A percentile compares a stretch with the other conserved stretches of the same genome.
phyloP scores from a whole-genome alignment of 2,329 filamentous ascomycete species.

The Blumeriella jaapii region DNA sequence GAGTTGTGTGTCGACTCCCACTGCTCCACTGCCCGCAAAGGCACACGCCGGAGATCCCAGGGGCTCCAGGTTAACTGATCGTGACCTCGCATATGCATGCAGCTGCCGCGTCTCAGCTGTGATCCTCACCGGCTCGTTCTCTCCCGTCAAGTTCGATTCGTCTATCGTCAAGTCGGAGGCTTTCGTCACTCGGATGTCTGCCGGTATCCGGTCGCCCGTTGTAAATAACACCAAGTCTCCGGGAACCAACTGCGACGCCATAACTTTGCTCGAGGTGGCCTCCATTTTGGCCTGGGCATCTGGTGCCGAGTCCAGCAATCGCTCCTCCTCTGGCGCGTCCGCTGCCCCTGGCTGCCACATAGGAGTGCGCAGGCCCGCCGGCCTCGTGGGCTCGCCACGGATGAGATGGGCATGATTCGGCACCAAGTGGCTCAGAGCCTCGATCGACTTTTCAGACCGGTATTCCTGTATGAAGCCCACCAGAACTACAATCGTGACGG shows the following conservation, averaged over 20 bases:
- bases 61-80: conserved; percentile 22
- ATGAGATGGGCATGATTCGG: conserved; percentile 96
- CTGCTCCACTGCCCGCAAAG: conserved; percentile 44
- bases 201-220: conserved; percentile 91
- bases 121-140: conserved; percentile 86
- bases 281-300: conserved; percentile 50
- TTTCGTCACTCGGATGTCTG: conserved; percentile 87
- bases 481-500: conserved; percentile 91
- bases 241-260: conserved; percentile 76
- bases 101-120: conserved; percentile 47
- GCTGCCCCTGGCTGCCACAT: conserved; percentile 37
- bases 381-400: conserved; percentile 33
- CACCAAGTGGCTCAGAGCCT: conserved; percentile 85
- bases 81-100: conserved; percentile 23
- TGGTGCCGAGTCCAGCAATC: conserved; percentile 24
- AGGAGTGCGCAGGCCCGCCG: conserved; percentile 19
- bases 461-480: conserved; percentile 98
- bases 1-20: conserved; percentile 53
- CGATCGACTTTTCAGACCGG: conserved; percentile 90
- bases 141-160: conserved; percentile 91
- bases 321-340: conserved; percentile 18
- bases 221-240: conserved; percentile 91
- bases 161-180: conserved; percentile 87
- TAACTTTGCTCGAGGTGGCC: conserved; percentile 69
- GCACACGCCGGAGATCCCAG: conserved; percentile 46